Evolutionary conservation across 768 basidiomycete genomes (phyloP).

Genomic region (Lyophyllum atratum): DNA sequence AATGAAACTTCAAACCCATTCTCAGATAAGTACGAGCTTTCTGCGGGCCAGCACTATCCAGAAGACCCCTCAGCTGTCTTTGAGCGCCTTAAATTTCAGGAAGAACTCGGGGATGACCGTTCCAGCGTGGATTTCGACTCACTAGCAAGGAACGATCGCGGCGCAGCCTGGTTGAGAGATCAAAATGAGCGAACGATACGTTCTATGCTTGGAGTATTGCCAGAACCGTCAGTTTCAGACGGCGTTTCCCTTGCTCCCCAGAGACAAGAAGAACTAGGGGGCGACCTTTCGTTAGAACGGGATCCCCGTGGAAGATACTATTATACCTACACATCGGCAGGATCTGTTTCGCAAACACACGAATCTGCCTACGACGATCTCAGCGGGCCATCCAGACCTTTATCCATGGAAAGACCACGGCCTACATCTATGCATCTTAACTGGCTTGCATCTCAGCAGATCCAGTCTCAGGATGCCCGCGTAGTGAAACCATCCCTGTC

Average conservation of each 20-base stretch:
- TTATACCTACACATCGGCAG: conserved; percentile 63
- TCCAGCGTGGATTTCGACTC: conserved; percentile 45
- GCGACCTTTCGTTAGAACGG: conserved; percentile 67
- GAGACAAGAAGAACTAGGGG: conserved; percentile 45
- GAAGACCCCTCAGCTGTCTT: conserved; percentile 51
- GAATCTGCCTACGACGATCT: conserved; percentile 57
- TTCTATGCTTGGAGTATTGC: conserved; percentile 57
- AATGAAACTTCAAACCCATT: conserved; percentile 22
- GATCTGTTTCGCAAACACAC: conserved; percentile 51
- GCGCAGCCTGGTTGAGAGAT: conserved; percentile 80
- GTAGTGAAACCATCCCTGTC: conserved; percentile 21
- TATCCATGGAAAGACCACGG: conserved; percentile 37
- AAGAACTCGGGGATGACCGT: conserved; percentile 40
- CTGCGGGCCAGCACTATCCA: conserved; percentile 32
- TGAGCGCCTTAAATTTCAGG: conserved; percentile 55
- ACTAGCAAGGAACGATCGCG: conserved; percentile 61
- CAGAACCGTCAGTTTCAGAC: conserved; percentile 62
- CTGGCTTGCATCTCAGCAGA: conserved; percentile 63
- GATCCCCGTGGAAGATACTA: conserved; percentile 74
- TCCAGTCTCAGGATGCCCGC: conserved; percentile 29
- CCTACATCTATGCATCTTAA: conserved; percentile 68
- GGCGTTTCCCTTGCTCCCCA: conserved; percentile 42
- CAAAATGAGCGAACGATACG: conserved; percentile 71
- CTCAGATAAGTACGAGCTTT: conserved; percentile 27
- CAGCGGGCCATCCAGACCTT: conserved; percentile 24